A percentile compares a stretch with the other conserved stretches of the same genome.
These are phyloP conservation scores for Suillus placidus DNA, from an alignment of 768 basidiomycete species.

Conservation along the genomic window DNA sequence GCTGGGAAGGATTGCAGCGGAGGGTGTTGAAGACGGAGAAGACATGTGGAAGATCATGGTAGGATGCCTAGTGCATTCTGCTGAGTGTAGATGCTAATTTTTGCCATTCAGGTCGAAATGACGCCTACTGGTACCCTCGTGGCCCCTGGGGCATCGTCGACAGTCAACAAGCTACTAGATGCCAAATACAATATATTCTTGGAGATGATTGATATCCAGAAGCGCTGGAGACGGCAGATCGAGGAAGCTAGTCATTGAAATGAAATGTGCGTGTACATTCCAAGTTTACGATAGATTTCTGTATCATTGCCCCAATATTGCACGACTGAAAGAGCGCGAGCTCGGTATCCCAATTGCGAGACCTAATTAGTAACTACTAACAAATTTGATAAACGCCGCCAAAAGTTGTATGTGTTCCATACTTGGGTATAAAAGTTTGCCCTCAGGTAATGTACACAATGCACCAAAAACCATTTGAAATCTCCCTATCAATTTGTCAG, in stretches of 20 bases:
- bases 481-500: background rate
- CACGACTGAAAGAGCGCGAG: background rate
- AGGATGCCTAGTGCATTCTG: conserved; percentile 19
- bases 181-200: conserved; percentile 95
- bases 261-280: conserved; percentile 11
- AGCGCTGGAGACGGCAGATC: conserved; percentile 81
- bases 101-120: conserved; percentile 77
- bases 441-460: background rate
- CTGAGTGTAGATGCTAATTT: background rate
- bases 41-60: conserved; percentile 94
- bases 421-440: background rate
- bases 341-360: background rate
- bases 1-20: conserved; percentile 85
- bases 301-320: conserved; percentile 1
- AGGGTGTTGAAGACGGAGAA: conserved; percentile 57
- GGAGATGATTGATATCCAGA: conserved; percentile 87
- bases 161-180: conserved; percentile 76
- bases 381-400: background rate
- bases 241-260: conserved; percentile 49
- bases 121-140: conserved; percentile 80
- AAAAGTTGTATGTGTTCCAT: background rate
- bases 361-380: background rate
- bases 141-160: conserved; percentile 56
- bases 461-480: background rate
- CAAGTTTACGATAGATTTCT: background rate